Percentiles rank a stretch among this genome's conserved stretches.
Evolutionary conservation across 2,329 filamentous ascomycete species (phyloP).

Genomic region (Claviceps cyperi): DNA sequence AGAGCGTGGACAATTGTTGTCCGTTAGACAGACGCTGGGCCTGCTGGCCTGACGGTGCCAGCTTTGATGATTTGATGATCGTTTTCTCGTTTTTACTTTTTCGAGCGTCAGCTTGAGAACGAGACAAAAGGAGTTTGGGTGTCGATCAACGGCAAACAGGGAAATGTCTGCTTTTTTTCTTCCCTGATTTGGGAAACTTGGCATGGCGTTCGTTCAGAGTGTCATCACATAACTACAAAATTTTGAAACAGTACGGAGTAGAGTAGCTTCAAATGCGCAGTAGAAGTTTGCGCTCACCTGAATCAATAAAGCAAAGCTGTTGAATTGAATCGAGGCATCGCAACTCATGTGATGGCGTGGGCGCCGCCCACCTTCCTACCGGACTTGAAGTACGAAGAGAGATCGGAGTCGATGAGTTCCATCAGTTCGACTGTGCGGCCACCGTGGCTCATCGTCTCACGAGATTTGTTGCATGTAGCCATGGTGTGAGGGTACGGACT

Average conservation of each 20-base stretch:
- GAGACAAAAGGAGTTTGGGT: not conserved
- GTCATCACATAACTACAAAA: too few relatives aligned
- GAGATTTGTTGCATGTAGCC: too few relatives aligned
- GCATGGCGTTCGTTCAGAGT: not conserved
- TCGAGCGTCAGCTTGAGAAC: not conserved
- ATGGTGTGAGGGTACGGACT: too few relatives aligned
- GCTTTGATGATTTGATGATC: not conserved
- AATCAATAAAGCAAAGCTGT: not conserved
- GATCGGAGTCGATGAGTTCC: too few relatives aligned
- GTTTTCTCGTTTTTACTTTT: not conserved
- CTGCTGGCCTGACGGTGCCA: too few relatives aligned
- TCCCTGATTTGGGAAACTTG: not conserved
- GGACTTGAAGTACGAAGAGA: too few relatives aligned
- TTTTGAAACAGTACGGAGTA: not conserved
- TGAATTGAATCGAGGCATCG: not conserved
- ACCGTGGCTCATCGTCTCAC: not conserved
- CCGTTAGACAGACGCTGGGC: too few relatives aligned
- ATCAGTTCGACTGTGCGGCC: not conserved
- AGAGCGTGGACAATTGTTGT: too few relatives aligned
- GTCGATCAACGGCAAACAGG: not conserved
- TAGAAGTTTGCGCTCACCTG: not conserved
- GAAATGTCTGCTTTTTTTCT: not conserved
- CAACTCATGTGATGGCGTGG: not conserved
- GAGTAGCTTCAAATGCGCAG: not conserved
- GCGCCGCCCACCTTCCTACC: too few relatives aligned